phyloP scores from a whole-genome alignment of 2,329 filamentous ascomycete species.

The Capronia epimyces region DNA sequence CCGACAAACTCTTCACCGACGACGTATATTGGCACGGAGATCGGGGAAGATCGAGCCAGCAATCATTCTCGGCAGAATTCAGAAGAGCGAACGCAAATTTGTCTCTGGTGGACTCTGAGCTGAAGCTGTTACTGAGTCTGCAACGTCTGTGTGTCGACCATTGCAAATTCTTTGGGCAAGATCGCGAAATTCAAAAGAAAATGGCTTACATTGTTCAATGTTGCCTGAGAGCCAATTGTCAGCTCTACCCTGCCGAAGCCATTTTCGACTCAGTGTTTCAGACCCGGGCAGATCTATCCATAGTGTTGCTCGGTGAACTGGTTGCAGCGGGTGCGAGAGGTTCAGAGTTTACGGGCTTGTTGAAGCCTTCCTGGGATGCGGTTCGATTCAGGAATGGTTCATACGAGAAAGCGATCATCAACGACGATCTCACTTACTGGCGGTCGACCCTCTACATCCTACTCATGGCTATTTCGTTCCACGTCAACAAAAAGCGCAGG shows the following conservation, averaged over 20 bases:
- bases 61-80: slow-evolving; percentile 68
- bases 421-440: slow-evolving; percentile 64
- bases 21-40: slow-evolving; percentile 74
- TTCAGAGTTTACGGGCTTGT: slow-evolving; percentile 49
- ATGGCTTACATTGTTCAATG: slow-evolving; percentile 70
- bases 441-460: slow-evolving; percentile 77
- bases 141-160: slow-evolving; percentile 81
- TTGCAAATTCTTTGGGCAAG: slow-evolving; percentile 54
- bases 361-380: slow-evolving; percentile 57
- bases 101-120: slow-evolving; percentile 86
- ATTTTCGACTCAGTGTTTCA: slow-evolving; percentile 77
- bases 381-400: slow-evolving; percentile 50
- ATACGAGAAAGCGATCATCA: slow-evolving; percentile 55
- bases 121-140: slow-evolving; percentile 72
- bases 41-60: slow-evolving; percentile 2
- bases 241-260: slow-evolving; percentile 64
- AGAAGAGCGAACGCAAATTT: slow-evolving; percentile 83
- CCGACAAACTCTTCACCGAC: slow-evolving; percentile 67
- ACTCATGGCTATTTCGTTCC: slow-evolving; percentile 67
- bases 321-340: slow-evolving; percentile 52
- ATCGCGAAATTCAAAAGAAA: slow-evolving; percentile 57
- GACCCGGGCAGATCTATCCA: slow-evolving; percentile 70
- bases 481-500: slow-evolving; percentile 36
- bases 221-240: slow-evolving; percentile 72
- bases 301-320: slow-evolving; percentile 75